phyloP scores from a whole-genome alignment of 139 green algal genomes.

The Marvania coccoides region DNA sequence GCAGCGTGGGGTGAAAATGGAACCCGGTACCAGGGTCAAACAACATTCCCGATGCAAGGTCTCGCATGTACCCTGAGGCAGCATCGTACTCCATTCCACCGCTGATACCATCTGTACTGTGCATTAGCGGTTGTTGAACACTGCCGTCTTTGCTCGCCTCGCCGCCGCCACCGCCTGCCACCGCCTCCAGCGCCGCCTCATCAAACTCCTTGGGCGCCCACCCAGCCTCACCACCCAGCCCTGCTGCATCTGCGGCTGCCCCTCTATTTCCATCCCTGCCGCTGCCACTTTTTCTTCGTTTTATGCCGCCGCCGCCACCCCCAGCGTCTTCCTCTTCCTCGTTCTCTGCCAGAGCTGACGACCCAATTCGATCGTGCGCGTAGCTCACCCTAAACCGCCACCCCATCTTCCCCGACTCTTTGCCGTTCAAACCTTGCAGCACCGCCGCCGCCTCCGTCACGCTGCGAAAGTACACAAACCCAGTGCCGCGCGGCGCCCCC shows the following conservation, averaged over 20 bases:
- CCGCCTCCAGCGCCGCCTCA: not conserved
- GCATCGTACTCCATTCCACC: slow-evolving; percentile 44
- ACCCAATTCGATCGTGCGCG: no score
- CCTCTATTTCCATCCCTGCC: no score
- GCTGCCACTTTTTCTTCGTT: no score
- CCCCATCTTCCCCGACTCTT: slow-evolving; percentile 6
- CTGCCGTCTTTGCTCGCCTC: not conserved
- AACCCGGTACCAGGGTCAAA: slow-evolving; percentile 61
- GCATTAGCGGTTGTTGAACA: not conserved
- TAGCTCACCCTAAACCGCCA: not conserved
- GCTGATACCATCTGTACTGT: not conserved
- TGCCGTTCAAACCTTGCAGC: no score
- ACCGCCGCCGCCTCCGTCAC: slow-evolving; percentile 26
- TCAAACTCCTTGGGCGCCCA: slow-evolving; percentile 53
- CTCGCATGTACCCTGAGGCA: slow-evolving; percentile 50
- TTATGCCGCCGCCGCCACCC: no score
- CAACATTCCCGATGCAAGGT: slow-evolving; percentile 41
- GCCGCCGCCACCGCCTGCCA: not conserved
- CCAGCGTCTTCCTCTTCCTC: no score
- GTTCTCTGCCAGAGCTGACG: no score
- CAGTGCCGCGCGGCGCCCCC: slow-evolving; percentile 45
- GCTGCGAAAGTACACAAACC: slow-evolving; percentile 48
- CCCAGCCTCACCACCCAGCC: not conserved
- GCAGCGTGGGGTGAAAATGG: slow-evolving; percentile 39
- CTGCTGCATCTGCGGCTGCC: not conserved